A percentile compares a stretch with the other conserved stretches of the same genome.
phyloP scores from a whole-genome alignment of 2,329 filamentous ascomycete genomes.

The Orbilia javanica region DNA sequence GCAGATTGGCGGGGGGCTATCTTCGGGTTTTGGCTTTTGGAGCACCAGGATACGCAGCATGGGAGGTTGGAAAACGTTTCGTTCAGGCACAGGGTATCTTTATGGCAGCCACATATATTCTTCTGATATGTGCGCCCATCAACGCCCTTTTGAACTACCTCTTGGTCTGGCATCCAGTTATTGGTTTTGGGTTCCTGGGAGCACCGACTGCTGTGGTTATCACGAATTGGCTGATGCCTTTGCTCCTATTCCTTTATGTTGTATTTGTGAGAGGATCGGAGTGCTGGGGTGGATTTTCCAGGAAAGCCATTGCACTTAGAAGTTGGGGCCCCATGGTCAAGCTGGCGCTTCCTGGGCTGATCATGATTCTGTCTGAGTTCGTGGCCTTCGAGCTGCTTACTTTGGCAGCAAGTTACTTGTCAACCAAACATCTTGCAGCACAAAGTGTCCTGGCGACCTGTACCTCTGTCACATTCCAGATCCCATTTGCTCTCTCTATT shows the following conservation, averaged over 20 bases:
- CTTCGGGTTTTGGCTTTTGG: slow-evolving; percentile 78
- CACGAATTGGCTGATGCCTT: slow-evolving; percentile 79
- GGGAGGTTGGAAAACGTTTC: slow-evolving; percentile 79
- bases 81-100: slow-evolving; percentile 91
- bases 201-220: slow-evolving; percentile 82
- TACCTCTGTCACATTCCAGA: slow-evolving; percentile 84
- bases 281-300: slow-evolving; percentile 85
- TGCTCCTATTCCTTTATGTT: slow-evolving; percentile 81
- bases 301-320: slow-evolving; percentile 70
- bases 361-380: slow-evolving; percentile 96
- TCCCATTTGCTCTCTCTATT: slow-evolving; percentile 91
- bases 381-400: slow-evolving; percentile 93
- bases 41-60: slow-evolving; percentile 77
- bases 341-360: slow-evolving; percentile 85
- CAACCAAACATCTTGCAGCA: slow-evolving; percentile 73
- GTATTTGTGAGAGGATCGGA: slow-evolving; percentile 77
- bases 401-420: slow-evolving; percentile 82
- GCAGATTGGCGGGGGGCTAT: slow-evolving; percentile 78
- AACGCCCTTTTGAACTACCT: slow-evolving; percentile 82
- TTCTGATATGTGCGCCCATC: slow-evolving; percentile 83
- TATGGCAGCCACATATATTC: slow-evolving; percentile 82
- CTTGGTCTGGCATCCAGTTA: slow-evolving; percentile 62
- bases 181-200: slow-evolving; percentile 78
- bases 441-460: slow-evolving; percentile 87
- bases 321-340: slow-evolving; percentile 79